A percentile compares a stretch with the other conserved stretches of the same genome.
These are phyloP conservation scores for Fusarium decemcellulare DNA, from an alignment of 2,329 filamentous ascomycete species.

Conservation along the genomic window DNA sequence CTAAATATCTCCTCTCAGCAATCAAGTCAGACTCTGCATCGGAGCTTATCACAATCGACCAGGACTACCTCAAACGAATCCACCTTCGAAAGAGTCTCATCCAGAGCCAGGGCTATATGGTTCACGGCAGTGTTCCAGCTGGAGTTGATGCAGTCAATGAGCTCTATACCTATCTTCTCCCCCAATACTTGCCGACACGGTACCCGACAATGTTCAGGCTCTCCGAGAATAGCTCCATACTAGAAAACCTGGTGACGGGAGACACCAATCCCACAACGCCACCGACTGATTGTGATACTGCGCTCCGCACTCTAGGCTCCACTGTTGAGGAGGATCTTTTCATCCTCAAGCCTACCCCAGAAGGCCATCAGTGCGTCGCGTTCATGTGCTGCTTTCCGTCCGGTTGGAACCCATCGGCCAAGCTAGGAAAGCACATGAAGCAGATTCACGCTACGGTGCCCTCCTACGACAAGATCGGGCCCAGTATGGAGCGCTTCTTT, in stretches of 20 bases:
- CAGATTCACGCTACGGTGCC: constrained; percentile 60
- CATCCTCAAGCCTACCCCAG: constrained; percentile 57
- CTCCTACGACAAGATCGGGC: constrained; percentile 66
- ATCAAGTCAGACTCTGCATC: not conserved
- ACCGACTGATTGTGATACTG: not conserved
- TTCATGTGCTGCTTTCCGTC: constrained; percentile 67
- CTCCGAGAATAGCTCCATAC: not conserved
- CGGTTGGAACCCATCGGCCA: constrained; percentile 64
- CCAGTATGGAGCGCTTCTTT: constrained; percentile 69
- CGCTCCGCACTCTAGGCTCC: not conserved
- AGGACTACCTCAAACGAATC: not conserved
- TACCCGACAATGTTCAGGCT: constrained; percentile 1
- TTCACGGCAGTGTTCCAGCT: not conserved
- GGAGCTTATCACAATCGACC: not conserved
- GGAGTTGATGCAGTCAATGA: not conserved
- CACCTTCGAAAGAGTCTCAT: not conserved
- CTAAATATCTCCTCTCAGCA: not conserved
- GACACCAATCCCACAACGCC: not conserved
- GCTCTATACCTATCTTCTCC: not conserved
- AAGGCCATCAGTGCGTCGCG: constrained; percentile 60
- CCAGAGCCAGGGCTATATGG: not conserved
- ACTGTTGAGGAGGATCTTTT: constrained; percentile 67
- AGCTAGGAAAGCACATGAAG: constrained; percentile 63
- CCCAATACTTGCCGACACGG: not conserved
- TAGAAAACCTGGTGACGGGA: not conserved